Conservation (phyloP, 257 asterid genomes). For the Przewalskia tangutica region DNA sequence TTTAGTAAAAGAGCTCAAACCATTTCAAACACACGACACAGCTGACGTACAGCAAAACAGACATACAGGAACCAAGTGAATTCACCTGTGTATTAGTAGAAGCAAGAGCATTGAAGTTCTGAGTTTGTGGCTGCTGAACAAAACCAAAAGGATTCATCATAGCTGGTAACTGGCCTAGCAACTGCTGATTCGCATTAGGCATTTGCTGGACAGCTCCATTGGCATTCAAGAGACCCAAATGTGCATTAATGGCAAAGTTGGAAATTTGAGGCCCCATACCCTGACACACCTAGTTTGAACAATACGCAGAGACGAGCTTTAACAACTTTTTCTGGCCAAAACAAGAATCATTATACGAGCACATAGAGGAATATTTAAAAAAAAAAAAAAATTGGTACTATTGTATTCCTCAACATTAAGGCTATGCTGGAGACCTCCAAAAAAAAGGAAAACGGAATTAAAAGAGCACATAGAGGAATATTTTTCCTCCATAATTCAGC, state of each 20-base stretch:
- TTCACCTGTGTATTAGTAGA: constrained; percentile 34
- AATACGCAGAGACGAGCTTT: constrained; percentile 2
- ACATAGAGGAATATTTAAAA: background rate
- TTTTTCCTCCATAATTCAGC: background rate
- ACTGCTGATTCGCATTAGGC: constrained; percentile 22
- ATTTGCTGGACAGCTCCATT: constrained; percentile 32
- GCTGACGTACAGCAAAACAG: constrained; percentile 11
- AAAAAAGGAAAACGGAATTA: background rate
- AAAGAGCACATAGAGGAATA: background rate
- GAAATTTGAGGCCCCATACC: constrained; percentile 25
- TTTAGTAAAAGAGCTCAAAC: background rate
- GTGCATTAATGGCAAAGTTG: constrained; percentile 28
- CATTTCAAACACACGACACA: background rate
- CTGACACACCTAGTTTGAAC: background rate
- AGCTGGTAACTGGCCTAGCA: constrained; percentile 12
- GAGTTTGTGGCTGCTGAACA: constrained; percentile 3
- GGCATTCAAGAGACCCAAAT: constrained; percentile 23
- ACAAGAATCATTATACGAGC: background rate
- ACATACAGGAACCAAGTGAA: background rate
- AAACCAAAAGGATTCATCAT: background rate
- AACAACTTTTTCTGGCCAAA: constrained; percentile 9
- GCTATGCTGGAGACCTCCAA: no score
- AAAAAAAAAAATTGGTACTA: no score
- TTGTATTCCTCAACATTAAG: no score
- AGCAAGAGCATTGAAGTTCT: constrained; percentile 20